Percentiles rank a stretch among this genome's conserved stretches.
phyloP scores from a whole-genome alignment of 345 rosid genomes.

The Boechera divaricarpa region DNA sequence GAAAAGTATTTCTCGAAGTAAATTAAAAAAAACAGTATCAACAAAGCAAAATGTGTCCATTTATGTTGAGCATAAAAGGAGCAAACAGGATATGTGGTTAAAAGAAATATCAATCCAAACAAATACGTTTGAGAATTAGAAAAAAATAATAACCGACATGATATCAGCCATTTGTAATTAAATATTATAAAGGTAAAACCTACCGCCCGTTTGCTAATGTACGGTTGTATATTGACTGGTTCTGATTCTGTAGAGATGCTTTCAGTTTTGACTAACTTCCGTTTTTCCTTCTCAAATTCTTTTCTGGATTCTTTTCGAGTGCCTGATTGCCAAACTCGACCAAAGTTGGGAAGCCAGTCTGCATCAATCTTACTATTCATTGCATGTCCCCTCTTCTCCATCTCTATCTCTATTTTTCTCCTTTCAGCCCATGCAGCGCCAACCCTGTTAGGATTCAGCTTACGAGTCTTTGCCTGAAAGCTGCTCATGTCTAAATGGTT shows the following conservation, averaged over 20 bases:
- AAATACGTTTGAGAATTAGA: not conserved
- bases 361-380: constrained; percentile 53
- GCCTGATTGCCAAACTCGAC: constrained; percentile 98
- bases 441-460: constrained; percentile 84
- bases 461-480: constrained; percentile 46
- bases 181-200: constrained; percentile 21
- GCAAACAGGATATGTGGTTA: not conserved
- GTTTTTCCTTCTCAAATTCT: constrained; percentile 81
- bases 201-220: constrained; percentile 82
- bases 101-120: constrained; percentile 15
- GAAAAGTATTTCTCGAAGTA: not conserved
- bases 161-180: not conserved
- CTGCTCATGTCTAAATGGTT: constrained; percentile 42
- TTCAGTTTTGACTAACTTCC: constrained; percentile 55
- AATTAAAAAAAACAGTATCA: not conserved
- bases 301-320: constrained; percentile 85
- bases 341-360: constrained; percentile 94
- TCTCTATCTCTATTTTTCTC: constrained; percentile 86
- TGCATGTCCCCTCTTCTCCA: constrained; percentile 77
- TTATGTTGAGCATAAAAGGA: constrained; percentile 20
- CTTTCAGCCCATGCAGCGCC: constrained; percentile 98
- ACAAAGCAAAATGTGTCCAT: constrained; percentile 1
- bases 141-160: not conserved
- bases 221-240: constrained; percentile 63
- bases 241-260: constrained; percentile 48